Evolutionary conservation across 1,139 yeast genomes (phyloP), one percentile per base, ranked within the genome.

Genomic region (Hyphopichia fennica): DNA sequence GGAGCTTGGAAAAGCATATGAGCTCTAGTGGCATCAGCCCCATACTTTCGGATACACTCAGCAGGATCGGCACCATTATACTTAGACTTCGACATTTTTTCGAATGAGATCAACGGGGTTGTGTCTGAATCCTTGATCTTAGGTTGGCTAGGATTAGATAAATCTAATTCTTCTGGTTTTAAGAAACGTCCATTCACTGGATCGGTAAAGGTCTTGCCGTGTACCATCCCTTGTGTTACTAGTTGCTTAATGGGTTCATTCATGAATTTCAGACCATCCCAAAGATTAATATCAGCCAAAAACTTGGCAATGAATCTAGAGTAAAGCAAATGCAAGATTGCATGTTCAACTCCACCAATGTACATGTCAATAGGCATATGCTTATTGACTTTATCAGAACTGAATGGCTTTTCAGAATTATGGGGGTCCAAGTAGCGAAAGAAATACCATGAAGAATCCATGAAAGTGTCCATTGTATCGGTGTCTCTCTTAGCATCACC

Each of bases 191-290:
- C 95, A 34, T 77, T 84, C 0, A 62, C 65, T 1, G 96, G 95
- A 51, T 90, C 85, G 11, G 75, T 70, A 52, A 62, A 87, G 0
- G 99, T 93, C 56, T 80, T 82, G 1, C 98, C 98, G 51, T 91
- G 97, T 3, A 93, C 99, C 99, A 93, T 93, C 14, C 99, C 99
- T 59, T 91, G 99, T 1, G 98, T 91, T 1, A 93, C 83, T 34
- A 93, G 69, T 46, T 78, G 79, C 41, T 69, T 77, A 53, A 93
- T 81, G 1, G 99, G 98, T 57, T 93, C 99, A 29, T 87, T 88
- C 11, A 67, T 66, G 39, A 68, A 54, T 2, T 52, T 43, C 4
- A 52, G 40, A 1, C 75, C 74, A 3, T 77, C 69, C 72, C 82
- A 75, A 34, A 79, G 61, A 0, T 84, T 84, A 40, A 77, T 75